Conservation (phyloP, 257 asterid genomes). For the Nemophila menziesii region DNA sequence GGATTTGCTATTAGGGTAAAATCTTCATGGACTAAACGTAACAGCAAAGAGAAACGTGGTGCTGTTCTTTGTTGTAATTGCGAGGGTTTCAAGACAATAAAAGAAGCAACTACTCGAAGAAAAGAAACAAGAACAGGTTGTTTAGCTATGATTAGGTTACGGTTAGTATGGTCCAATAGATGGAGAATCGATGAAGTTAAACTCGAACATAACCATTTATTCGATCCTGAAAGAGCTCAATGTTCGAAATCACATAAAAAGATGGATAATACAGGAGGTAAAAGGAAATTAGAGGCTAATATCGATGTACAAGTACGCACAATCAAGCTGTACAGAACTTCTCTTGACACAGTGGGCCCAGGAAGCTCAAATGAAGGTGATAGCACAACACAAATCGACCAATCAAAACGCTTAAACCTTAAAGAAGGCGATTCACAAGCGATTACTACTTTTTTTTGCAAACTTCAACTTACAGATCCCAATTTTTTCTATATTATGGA, state of each 20-base stretch:
- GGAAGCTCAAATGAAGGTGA: slow-evolving; percentile 25
- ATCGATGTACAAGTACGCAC: slow-evolving; percentile 40
- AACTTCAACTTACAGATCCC: slow-evolving; percentile 22
- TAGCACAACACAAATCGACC: slow-evolving; percentile 12
- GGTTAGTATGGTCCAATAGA: slow-evolving; percentile 53
- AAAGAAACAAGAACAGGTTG: slow-evolving; percentile 86
- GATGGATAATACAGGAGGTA: slow-evolving; percentile 33
- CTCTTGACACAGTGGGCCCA: slow-evolving; percentile 32
- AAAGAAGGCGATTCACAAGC: slow-evolving; percentile 19
- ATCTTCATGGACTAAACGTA: slow-evolving; percentile 79
- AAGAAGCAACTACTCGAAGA: slow-evolving; percentile 57
- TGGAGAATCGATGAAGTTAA: slow-evolving; percentile 70
- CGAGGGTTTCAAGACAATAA: slow-evolving; percentile 74
- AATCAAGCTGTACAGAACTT: slow-evolving; percentile 44
- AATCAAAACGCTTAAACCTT: slow-evolving; percentile 15
- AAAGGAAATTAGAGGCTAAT: slow-evolving; percentile 35
- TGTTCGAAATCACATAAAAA: slow-evolving; percentile 37
- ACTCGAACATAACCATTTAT: slow-evolving; percentile 66
- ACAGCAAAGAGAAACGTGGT: slow-evolving; percentile 77
- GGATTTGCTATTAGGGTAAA: slow-evolving; percentile 79
- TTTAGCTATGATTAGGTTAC: slow-evolving; percentile 69
- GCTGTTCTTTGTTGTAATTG: slow-evolving; percentile 87
- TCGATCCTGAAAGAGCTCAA: slow-evolving; percentile 42
- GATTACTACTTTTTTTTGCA: slow-evolving; percentile 14
- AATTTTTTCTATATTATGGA: slow-evolving; percentile 32